Percentiles rank a stretch among this genome's conserved stretches.
These are phyloP conservation scores for Miscanthus lutarioriparius DNA, from an alignment of 176 grass and related monocot genomes.

Conservation along the genomic window DNA sequence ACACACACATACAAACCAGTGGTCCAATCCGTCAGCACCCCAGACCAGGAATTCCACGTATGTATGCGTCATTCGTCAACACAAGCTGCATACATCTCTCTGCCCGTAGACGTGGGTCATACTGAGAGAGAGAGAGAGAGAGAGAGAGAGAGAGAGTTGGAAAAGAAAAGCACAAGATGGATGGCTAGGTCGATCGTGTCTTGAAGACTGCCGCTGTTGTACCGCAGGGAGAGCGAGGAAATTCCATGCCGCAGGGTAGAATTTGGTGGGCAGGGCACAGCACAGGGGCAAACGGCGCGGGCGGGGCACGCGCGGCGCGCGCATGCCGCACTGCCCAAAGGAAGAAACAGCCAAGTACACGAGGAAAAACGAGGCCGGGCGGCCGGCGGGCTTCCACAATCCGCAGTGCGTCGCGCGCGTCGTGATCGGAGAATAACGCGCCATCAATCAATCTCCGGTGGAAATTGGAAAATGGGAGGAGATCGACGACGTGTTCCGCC, in stretches of 20 bases:
- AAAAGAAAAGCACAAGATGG: no score
- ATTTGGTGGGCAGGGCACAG: no score
- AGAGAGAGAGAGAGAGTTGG: background rate
- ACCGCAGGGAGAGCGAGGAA: no score
- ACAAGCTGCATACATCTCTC: background rate
- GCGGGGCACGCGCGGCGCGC: no score
- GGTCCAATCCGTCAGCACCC: slow-evolving; percentile 21
- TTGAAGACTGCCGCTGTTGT: no score
- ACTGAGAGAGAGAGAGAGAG: background rate
- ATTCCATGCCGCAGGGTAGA: no score
- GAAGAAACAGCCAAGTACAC: background rate
- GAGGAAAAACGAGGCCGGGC: background rate
- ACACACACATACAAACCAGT: background rate
- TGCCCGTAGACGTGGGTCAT: background rate
- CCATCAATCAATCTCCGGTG: background rate
- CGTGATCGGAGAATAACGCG: no score
- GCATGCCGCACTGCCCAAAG: no score
- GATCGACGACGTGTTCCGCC: background rate
- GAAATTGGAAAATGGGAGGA: background rate
- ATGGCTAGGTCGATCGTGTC: no score
- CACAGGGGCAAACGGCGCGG: no score
- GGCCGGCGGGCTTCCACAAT: background rate
- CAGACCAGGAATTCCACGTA: background rate
- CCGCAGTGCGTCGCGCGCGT: background rate
- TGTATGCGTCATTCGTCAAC: background rate